Evolutionary conservation across 2,329 filamentous ascomycete genomes (phyloP).

Genomic region (Xylaria sp.): DNA sequence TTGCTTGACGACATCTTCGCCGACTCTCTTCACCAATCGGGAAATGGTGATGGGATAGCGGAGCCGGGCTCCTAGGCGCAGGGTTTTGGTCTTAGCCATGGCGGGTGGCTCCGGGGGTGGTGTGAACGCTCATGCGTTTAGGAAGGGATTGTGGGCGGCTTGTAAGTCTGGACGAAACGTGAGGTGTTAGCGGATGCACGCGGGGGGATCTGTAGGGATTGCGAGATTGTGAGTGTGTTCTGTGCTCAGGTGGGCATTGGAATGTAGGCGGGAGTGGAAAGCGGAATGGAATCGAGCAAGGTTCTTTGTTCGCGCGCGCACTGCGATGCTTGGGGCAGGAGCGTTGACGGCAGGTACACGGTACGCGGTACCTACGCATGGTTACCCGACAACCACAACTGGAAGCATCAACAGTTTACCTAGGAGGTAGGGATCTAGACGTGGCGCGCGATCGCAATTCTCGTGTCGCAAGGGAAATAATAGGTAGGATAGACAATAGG

Average conservation of each 20-base stretch:
- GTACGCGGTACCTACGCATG: background rate
- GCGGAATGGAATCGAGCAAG: no score
- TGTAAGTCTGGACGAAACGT: background rate
- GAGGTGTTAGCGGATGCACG: background rate
- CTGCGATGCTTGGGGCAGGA: background rate
- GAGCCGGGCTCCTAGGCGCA: slow-evolving; percentile 64
- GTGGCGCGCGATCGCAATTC: no score
- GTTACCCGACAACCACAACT: no score
- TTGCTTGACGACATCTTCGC: slow-evolving; percentile 75
- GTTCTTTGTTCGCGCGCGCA: background rate
- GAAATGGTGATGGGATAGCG: slow-evolving; percentile 94
- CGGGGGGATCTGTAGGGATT: background rate
- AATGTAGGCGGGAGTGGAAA: no score
- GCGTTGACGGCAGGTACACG: no score
- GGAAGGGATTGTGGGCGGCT: background rate
- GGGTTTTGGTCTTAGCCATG: slow-evolving; percentile 50
- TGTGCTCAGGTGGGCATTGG: background rate
- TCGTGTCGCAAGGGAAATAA: no score
- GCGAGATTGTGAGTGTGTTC: no score
- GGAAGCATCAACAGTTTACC: no score
- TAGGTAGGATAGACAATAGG: background rate
- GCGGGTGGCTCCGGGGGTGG: slow-evolving; percentile 3
- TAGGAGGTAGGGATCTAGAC: no score
- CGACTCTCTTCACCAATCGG: slow-evolving; percentile 75
- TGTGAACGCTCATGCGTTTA: slow-evolving; percentile 9